Evolutionary conservation across 148 eudicot genomes (phyloP).

Genomic region (Camellia sinensis): DNA sequence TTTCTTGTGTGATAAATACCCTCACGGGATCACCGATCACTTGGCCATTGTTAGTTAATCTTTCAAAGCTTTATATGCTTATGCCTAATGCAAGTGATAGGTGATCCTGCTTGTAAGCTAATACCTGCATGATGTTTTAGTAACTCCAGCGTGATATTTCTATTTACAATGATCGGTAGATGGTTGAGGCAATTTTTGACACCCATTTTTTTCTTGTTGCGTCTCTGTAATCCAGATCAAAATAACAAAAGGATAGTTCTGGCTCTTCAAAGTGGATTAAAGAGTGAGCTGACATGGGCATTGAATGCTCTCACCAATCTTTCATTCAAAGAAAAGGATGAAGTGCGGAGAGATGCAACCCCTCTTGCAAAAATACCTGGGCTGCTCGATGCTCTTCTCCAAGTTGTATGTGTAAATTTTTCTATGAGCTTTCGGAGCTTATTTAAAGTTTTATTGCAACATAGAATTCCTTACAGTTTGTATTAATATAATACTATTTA

Average conservation of each 20-base stretch:
- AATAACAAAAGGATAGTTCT: conserved; percentile 88
- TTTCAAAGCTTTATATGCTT: neutral
- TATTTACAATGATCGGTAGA: neutral
- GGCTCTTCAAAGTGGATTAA: conserved; percentile 97
- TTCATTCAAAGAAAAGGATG: conserved; percentile 96
- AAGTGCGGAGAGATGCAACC: conserved; percentile 85
- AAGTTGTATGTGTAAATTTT: conserved; percentile 61
- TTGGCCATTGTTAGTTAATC: no score
- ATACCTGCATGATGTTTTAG: neutral
- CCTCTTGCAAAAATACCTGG: conserved; percentile 92
- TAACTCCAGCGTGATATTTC: neutral
- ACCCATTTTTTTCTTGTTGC: neutral
- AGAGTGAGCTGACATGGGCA: conserved; percentile 96
- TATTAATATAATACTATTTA: conserved; percentile 9
- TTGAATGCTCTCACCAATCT: conserved; percentile 82
- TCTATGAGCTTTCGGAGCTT: neutral
- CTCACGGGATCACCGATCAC: no score
- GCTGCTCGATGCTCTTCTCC: conserved; percentile 94
- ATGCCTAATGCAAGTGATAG: conserved; percentile 1
- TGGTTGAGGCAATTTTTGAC: neutral
- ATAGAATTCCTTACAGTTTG: neutral
- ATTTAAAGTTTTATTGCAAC: neutral
- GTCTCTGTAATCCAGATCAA: conserved; percentile 58
- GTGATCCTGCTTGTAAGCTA: conserved; percentile 8
- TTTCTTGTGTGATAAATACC: no score